Evolutionary conservation across 768 basidiomycete genomes (phyloP), one percentile per base, ranked within the genome.

Genomic region (Lentinula sp.): DNA sequence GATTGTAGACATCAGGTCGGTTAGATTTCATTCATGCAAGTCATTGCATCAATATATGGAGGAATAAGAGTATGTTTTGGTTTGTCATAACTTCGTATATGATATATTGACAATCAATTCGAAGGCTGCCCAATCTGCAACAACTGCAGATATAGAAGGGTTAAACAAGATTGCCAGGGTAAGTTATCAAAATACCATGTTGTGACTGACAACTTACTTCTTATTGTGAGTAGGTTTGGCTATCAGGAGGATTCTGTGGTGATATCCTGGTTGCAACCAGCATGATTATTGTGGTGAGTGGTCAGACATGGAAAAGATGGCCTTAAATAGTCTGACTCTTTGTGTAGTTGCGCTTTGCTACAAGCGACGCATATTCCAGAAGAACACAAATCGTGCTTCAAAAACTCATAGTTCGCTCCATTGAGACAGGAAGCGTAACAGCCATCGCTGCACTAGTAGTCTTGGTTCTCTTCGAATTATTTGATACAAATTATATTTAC

Each of bases 221-320:
- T 23, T 23, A 28, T 28, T 28, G 3, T 4, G 28, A 28, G 9
- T 40, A 70, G 68, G 51, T 70, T 35, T 71, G 70, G 70, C 63
- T 71, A 4, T 57, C 64, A 7, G 63, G 64, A 5, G 70, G 69
- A 52, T 68, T 70, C 58, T 66, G 63, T 15, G 63, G 65, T 9
- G 70, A 71, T 58, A 63, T 70, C 18, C 59, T 70, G 40, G 68
- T 71, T 40, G 66, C 68, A n/a, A 64, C 45, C 5, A 62, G 66
- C 58, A 69, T 70, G 68, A 56, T 69, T 35, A 68, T 60, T 57
- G 66, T 67, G 46, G 70, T 71, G 40, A 35, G 70, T 63, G 52
- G 2, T 15, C 32, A 31, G 18, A 32, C 8, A 5, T 40, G 11
- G 2, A 21, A 45, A 32, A n/a, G 21, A n/a, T 6, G 18, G 28